A percentile compares a stretch with the other conserved stretches of the same genome.
Evolutionary conservation across 2,329 filamentous ascomycete genomes (phyloP).

Genomic region (Arthrobotrys pseudoclavata): DNA sequence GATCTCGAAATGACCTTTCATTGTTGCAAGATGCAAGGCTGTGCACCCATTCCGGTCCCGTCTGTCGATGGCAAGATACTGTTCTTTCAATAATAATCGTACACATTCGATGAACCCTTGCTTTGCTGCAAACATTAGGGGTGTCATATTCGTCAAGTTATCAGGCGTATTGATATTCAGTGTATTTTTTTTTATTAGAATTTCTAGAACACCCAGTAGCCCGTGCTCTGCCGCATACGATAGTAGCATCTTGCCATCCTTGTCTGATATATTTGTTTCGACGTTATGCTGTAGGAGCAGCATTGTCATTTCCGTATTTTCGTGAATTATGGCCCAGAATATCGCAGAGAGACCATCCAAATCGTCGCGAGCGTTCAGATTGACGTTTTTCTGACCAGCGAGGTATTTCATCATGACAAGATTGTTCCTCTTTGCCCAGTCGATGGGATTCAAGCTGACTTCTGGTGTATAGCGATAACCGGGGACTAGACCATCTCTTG

Average conservation of each 20-base stretch:
- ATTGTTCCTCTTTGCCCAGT: constrained; percentile 41
- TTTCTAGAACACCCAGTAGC: constrained; percentile 8
- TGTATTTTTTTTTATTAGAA: constrained; percentile 2
- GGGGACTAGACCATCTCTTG: constrained; percentile 26
- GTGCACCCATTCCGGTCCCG: constrained; percentile 16
- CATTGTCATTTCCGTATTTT: constrained; percentile 39
- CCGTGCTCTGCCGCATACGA: constrained; percentile 40
- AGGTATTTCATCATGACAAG: constrained; percentile 39
- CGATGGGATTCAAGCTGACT: constrained; percentile 7
- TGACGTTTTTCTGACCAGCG: background rate
- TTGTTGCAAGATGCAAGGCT: constrained; percentile 30
- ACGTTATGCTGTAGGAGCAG: constrained; percentile 25
- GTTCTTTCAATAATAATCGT: constrained; percentile 9
- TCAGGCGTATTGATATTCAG: constrained; percentile 7
- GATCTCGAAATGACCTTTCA: constrained; percentile 11
- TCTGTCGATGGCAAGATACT: constrained; percentile 21
- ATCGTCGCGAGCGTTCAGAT: constrained; percentile 29
- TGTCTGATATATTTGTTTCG: constrained; percentile 25
- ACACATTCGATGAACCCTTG: constrained; percentile 26
- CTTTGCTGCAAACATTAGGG: constrained; percentile 40
- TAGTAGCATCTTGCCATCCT: constrained; percentile 30
- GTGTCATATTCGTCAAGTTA: constrained; percentile 16
- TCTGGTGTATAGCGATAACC: constrained; percentile 21
- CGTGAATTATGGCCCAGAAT: constrained; percentile 37
- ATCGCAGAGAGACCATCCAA: constrained; percentile 27